Conservation (phyloP, 2,329 filamentous ascomycete genomes). For the Cladosporium sp. region DNA sequence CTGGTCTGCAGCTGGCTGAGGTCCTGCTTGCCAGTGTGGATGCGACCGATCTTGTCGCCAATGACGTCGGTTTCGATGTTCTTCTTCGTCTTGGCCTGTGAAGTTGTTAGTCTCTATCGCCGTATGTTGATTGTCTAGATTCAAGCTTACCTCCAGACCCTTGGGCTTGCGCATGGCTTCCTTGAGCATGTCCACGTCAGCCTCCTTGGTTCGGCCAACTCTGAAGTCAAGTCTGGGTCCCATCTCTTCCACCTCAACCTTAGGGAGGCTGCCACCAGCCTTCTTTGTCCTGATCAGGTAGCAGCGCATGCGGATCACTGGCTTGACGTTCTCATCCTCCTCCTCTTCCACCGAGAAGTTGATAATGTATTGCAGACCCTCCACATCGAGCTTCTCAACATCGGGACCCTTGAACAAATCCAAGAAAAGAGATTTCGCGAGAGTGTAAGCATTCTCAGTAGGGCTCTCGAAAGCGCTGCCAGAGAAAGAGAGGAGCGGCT, state of each 20-base stretch:
- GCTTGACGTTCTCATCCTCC: conserved; percentile 46
- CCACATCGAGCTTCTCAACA: conserved; percentile 83
- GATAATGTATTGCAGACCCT: conserved; percentile 89
- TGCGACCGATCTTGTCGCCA: conserved; percentile 93
- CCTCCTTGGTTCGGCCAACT: conserved; percentile 76
- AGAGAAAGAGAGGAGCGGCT: conserved; percentile 89
- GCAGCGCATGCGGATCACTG: conserved; percentile 66
- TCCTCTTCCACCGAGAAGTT: conserved; percentile 71
- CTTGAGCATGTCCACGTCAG: conserved; percentile 79
- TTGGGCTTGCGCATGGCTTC: conserved; percentile 86
- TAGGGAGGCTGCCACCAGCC: conserved; percentile 74
- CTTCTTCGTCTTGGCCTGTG: conserved; percentile 75
- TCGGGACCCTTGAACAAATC: conserved; percentile 90
- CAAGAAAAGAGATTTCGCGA: conserved; percentile 82
- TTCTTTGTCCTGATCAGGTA: conserved; percentile 87
- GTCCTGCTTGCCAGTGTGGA: conserved; percentile 90
- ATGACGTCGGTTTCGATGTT: conserved; percentile 89
- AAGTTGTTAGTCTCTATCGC: conserved; percentile 28
- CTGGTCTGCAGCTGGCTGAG: conserved; percentile 84
- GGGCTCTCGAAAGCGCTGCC: conserved; percentile 85
- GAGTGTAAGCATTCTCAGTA: conserved; percentile 74
- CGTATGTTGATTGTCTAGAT: neutral
- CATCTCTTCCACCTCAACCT: conserved; percentile 93
- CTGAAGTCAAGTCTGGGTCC: conserved; percentile 91
- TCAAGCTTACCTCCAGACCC: conserved; percentile 63